Conservation (phyloP, 768 basidiomycete genomes). For the Arthromyces matolae region DNA sequence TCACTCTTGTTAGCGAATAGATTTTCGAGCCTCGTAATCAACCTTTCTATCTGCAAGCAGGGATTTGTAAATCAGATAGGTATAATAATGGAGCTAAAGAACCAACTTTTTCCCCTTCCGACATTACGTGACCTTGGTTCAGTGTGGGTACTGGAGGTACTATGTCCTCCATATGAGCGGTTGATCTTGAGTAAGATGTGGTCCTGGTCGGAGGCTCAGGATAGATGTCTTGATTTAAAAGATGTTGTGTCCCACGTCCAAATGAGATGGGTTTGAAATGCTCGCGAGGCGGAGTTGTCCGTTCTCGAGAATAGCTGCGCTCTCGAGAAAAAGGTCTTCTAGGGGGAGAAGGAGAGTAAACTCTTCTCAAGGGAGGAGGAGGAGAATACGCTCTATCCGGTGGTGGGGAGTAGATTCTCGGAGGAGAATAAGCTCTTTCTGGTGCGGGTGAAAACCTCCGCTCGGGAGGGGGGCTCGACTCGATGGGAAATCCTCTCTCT, state of each 20-base stretch:
- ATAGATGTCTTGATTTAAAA: slow-evolving; percentile 4
- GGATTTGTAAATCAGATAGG: not conserved
- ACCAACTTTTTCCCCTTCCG: slow-evolving; percentile 5
- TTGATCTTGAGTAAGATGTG: slow-evolving; percentile 3
- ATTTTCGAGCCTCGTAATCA: slow-evolving; percentile 2
- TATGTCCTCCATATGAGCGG: not conserved
- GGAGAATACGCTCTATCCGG: too few species aligned
- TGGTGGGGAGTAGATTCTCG: too few species aligned
- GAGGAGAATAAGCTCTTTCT: too few species aligned
- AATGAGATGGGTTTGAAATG: slow-evolving; percentile 9
- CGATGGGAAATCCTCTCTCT: too few species aligned
- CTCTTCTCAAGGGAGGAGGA: too few species aligned
- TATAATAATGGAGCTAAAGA: not conserved
- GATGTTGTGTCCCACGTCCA: slow-evolving; percentile 9
- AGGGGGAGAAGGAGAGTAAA: too few species aligned
- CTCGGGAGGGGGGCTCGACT: too few species aligned
- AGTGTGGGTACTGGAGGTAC: not conserved
- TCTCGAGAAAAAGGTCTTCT: too few species aligned
- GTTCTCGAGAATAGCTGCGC: too few species aligned
- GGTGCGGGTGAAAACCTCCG: too few species aligned
- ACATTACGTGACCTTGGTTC: slow-evolving; percentile 2
- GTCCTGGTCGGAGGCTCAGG: not conserved
- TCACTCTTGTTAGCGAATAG: slow-evolving; percentile 1
- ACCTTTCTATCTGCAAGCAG: slow-evolving; percentile 1
- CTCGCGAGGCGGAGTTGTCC: too few species aligned